These are phyloP conservation scores for Parastagonospora nodorum DNA, from an alignment of 2,329 filamentous ascomycete genomes.

Conservation along the genomic window DNA sequence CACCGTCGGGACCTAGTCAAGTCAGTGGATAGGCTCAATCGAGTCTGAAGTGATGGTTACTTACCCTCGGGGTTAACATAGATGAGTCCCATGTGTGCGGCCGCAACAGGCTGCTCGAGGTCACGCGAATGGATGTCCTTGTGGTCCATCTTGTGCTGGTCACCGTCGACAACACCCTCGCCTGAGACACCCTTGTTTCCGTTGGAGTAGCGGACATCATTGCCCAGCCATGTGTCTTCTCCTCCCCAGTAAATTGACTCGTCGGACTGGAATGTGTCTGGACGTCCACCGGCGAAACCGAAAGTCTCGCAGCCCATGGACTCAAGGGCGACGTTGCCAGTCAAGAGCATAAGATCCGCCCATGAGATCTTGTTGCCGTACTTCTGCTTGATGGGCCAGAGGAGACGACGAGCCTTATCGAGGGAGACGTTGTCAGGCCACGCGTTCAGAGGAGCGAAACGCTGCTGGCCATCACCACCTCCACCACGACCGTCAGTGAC, in stretches of 20 bases:
- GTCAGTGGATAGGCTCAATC: constrained; percentile 3
- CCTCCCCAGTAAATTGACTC: constrained; percentile 79
- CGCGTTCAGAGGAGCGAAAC: constrained; percentile 79
- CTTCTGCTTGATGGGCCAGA: constrained; percentile 85
- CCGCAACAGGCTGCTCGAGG: constrained; percentile 70
- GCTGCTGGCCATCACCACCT: constrained; percentile 74
- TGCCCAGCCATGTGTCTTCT: constrained; percentile 75
- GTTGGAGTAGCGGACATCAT: constrained; percentile 69
- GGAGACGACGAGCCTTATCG: constrained; percentile 78
- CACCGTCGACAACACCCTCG: constrained; percentile 45
- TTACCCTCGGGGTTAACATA: constrained; percentile 75
- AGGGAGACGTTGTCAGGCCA: constrained; percentile 81
- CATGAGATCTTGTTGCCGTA: constrained; percentile 83
- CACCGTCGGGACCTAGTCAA: constrained; percentile 66
- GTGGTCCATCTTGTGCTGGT: constrained; percentile 38
- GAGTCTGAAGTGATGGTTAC: background rate
- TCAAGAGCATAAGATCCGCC: constrained; percentile 73
- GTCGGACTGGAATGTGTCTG: constrained; percentile 76
- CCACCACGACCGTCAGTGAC: constrained; percentile 76
- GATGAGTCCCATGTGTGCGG: constrained; percentile 77
- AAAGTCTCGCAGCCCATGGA: constrained; percentile 76
- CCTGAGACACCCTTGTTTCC: constrained; percentile 55
- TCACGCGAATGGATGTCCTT: constrained; percentile 58
- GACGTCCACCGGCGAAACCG: constrained; percentile 74
- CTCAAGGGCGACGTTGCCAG: constrained; percentile 78